phyloP scores from a whole-genome alignment of 2,329 filamentous ascomycete genomes.

The Aspergillus transmontanensis region DNA sequence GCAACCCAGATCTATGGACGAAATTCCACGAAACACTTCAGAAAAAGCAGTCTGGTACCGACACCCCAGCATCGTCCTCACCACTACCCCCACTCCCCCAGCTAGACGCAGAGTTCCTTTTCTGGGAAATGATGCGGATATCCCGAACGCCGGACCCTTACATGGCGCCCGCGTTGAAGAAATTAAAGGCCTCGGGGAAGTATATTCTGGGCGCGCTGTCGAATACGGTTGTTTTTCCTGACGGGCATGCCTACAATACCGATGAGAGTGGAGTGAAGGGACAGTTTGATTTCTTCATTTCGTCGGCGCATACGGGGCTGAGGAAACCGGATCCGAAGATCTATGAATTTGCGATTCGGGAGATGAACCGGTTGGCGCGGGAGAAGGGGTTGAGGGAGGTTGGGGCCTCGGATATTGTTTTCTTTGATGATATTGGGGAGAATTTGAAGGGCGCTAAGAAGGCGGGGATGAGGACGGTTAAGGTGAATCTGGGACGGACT shows the following conservation, averaged over 20 bases:
- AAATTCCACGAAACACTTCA: conserved; percentile 52
- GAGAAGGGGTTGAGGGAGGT: conserved; percentile 60
- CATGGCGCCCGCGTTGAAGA: conserved; percentile 81
- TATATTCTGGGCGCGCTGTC: conserved; percentile 81
- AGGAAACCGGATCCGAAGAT: conserved; percentile 84
- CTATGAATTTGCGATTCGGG: conserved; percentile 71
- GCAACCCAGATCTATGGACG: conserved; percentile 67
- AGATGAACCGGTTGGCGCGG: conserved; percentile 65
- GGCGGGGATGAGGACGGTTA: conserved; percentile 78
- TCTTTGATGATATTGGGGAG: conserved; percentile 91
- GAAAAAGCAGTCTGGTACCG: conserved; percentile 24
- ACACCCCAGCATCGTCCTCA: conserved; percentile 12
- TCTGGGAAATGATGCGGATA: conserved; percentile 86
- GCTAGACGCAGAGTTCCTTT: conserved; percentile 77
- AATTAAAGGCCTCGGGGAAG: conserved; percentile 63
- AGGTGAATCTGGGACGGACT: conserved; percentile 76
- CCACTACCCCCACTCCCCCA: conserved; percentile 65
- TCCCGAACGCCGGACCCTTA: conserved; percentile 75
- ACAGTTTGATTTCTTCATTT: conserved; percentile 85
- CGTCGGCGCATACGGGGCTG: conserved; percentile 81
- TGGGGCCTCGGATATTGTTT: conserved; percentile 70
- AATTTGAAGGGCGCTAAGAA: conserved; percentile 80
- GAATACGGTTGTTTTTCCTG: conserved; percentile 87
- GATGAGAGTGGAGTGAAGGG: conserved; percentile 62
- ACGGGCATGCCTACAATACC: conserved; percentile 67